Evolutionary conservation across 2,329 filamentous ascomycete genomes (phyloP).

Genomic region (Penicillium sp.): DNA sequence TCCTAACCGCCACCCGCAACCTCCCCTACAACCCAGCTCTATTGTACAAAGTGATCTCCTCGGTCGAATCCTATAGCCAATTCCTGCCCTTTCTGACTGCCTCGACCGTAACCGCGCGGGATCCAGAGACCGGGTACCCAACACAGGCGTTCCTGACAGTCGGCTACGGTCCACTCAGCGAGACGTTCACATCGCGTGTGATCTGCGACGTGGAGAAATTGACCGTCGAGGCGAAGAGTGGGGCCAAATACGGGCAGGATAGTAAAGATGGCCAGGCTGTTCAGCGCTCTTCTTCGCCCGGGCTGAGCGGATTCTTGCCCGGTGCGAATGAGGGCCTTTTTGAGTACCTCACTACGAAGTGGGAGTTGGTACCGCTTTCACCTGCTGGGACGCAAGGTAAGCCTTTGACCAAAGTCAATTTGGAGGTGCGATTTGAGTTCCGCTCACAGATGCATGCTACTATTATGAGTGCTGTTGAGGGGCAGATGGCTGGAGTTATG

Average conservation of each 20-base stretch:
- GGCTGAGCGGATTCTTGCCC: conserved; percentile 29
- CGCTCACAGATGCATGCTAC: conserved; percentile 83
- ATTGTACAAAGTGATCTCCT: conserved; percentile 83
- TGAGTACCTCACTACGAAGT: conserved; percentile 46
- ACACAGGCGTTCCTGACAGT: conserved; percentile 75
- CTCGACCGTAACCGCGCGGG: conserved; percentile 75
- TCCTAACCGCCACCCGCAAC: conserved; percentile 68
- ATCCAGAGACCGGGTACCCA: conserved; percentile 55
- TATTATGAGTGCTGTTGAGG: conserved; percentile 76
- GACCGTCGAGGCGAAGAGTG: conserved; percentile 69
- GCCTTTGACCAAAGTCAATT: conserved; percentile 67
- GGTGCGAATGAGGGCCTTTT: conserved; percentile 50
- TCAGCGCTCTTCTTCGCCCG: conserved; percentile 53
- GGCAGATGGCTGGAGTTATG: conserved; percentile 83
- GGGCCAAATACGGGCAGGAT: conserved; percentile 42
- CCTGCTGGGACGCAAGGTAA: conserved; percentile 29
- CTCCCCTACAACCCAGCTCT: conserved; percentile 70
- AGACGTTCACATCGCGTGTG: conserved; percentile 77
- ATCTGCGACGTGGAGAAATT: conserved; percentile 68
- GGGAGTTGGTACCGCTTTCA: conserved; percentile 43
- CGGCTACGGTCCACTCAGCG: conserved; percentile 80
- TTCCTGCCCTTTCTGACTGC: conserved; percentile 91
- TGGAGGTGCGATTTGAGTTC: conserved; percentile 80
- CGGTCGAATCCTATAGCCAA: conserved; percentile 75
- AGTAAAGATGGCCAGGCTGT: conserved; percentile 52